phyloP scores from a whole-genome alignment of 2,329 filamentous ascomycete genomes.

The Plenodomus lindquistii region DNA sequence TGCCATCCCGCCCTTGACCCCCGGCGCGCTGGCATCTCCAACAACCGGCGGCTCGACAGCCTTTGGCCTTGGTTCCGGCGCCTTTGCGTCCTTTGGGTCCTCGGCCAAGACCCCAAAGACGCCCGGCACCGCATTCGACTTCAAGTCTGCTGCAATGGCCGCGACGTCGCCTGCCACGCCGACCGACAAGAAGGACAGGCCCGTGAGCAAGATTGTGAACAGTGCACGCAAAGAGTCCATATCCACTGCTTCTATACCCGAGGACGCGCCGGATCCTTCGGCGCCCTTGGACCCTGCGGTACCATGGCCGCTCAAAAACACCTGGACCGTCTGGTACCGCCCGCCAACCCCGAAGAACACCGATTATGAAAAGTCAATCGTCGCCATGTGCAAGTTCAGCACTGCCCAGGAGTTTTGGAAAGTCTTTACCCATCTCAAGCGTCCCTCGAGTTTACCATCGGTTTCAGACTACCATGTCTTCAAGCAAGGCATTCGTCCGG shows the following conservation, averaged over 20 bases:
- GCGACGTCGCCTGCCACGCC: constrained; percentile 57
- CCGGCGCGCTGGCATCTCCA: constrained; percentile 69
- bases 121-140: constrained; percentile 77
- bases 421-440: constrained; percentile 86
- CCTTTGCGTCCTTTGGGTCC: constrained; percentile 90
- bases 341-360: constrained; percentile 96
- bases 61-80: constrained; percentile 91
- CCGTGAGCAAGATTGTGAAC: constrained; percentile 36
- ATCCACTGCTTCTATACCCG: constrained; percentile 28
- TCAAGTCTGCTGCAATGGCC: constrained; percentile 60
- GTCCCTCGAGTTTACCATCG: constrained; percentile 82
- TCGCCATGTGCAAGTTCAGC: constrained; percentile 78
- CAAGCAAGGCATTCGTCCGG: constrained; percentile 91
- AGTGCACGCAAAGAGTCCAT: constrained; percentile 42
- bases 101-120: constrained; percentile 86
- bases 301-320: constrained; percentile 70
- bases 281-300: constrained; percentile 43
- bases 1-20: constrained; percentile 70
- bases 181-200: constrained; percentile 61
- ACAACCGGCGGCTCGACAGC: constrained; percentile 79
- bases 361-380: constrained; percentile 96
- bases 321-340: constrained; percentile 97
- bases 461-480: constrained; percentile 99
- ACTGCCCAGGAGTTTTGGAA: constrained; percentile 91
- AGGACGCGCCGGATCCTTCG: constrained; percentile 45